Evolutionary conservation across 495 filamentous ascomycete species (phyloP), one percentile per base, ranked within the genome.

Genomic region (Podospora comata): DNA sequence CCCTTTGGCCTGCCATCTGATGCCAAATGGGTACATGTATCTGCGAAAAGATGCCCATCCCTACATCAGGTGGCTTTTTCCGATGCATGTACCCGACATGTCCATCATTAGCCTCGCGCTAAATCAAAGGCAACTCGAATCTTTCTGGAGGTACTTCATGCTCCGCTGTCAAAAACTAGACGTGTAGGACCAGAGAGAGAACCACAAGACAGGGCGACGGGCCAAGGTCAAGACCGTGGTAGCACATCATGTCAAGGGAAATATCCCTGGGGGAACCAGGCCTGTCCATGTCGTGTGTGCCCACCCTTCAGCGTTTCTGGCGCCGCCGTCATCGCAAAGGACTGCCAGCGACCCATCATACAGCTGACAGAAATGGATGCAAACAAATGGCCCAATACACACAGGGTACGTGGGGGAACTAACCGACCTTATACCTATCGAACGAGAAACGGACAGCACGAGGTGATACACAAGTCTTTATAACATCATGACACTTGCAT

Each of bases 401-500:
- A 11, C 15, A 48, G 6, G 39, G 39, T 48, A 48, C 39, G 39
- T 16, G 39, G 39, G 39, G 39, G 2, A 48, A 48, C 39, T 48
- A 6, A 5, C 39, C 2, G 39, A 4, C 30, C 23, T 23, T 23
- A 23, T 23, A 23, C 23, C 23, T 39, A 39, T 39, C 39, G 1
- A 48, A 13, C 39, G 39, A 48, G 39, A 13, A 48, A 48, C 13
- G 39, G 39, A 48, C 39, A 48, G 39, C 9, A 16, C 15, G 9
- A 48, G 39, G 39, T 68, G 26, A 60, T 66, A 62, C 44, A 19
- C 13, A 9, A 13, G 19, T 27, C 34, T 16, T 39, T 65, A 65
- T 70, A 64, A 54, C 48, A 66, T 55, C 6, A 58, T 28, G 65
- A 60, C 68, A 39, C 60, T 53, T 64, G 56, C 60, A 66, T 32